phyloP scores from a whole-genome alignment of 371 early-diverging fungal genomes.

The Paraphysoderma sedebokerense region DNA sequence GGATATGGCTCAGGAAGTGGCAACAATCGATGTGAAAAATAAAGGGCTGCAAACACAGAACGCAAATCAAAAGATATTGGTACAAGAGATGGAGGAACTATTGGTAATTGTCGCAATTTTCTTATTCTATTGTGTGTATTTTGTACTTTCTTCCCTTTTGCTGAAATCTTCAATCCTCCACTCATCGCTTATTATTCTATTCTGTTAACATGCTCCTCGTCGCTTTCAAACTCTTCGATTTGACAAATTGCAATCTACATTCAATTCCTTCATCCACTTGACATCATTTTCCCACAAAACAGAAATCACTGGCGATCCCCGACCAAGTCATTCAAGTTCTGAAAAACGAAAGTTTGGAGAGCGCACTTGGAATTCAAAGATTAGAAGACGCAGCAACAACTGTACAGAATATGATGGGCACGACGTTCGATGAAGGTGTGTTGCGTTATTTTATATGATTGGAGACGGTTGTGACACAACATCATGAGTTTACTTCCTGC shows the following conservation, averaged over 20 bases:
- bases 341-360: conserved; percentile 65
- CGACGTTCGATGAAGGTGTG: conserved; percentile 45
- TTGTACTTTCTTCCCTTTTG: conserved; percentile 10
- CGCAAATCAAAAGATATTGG: conserved; percentile 60
- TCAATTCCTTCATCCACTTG: too few relatives aligned
- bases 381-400: conserved; percentile 62
- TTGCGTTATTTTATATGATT: conserved; percentile 2
- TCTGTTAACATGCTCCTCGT: too few relatives aligned
- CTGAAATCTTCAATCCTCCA: too few relatives aligned
- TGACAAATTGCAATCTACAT: too few relatives aligned
- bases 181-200: too few relatives aligned
- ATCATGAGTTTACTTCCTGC: neutral
- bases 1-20: conserved; percentile 89
- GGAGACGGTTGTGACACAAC: neutral
- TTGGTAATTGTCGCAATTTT: conserved; percentile 24
- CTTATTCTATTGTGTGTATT: conserved; percentile 2
- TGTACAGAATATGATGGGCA: conserved; percentile 57
- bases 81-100: conserved; percentile 62
- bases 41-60: conserved; percentile 75
- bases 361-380: conserved; percentile 46
- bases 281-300: too few relatives aligned
- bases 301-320: conserved; percentile 37
- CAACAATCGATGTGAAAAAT: conserved; percentile 81
- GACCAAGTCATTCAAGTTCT: conserved; percentile 50
- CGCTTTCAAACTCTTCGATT: too few relatives aligned